A percentile compares a stretch with the other conserved stretches of the same genome.
phyloP scores from a whole-genome alignment of 441 rosid genomes.

The Adansonia rubrostipa region DNA sequence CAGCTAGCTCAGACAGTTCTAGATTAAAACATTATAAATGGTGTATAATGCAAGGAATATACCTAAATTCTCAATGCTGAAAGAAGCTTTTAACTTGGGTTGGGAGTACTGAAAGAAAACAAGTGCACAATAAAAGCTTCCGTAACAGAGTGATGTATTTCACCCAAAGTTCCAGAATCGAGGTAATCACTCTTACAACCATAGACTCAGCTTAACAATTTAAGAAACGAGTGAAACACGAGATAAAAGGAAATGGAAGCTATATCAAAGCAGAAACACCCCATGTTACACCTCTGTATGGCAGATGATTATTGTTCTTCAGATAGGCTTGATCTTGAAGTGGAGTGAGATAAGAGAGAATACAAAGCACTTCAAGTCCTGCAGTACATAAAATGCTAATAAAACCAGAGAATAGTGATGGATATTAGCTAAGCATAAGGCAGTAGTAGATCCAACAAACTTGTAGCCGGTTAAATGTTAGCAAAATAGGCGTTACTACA shows the following conservation, averaged over 20 bases:
- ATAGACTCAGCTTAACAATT: not conserved
- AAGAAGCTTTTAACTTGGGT: not conserved
- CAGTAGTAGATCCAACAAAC: not conserved
- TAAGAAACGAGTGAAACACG: not conserved
- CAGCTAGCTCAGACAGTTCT: not conserved
- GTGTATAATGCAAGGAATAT: not conserved
- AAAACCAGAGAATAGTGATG: not conserved
- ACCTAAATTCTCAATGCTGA: not conserved
- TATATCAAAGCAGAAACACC: not conserved
- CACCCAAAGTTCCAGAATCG: not conserved
- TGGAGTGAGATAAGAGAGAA: slow-evolving; percentile 95
- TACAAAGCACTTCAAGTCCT: slow-evolving; percentile 97
- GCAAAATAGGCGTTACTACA: too few species aligned
- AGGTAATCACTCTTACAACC: slow-evolving; percentile 1
- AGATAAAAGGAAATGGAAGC: not conserved
- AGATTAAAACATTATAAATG: not conserved
- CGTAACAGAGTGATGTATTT: not conserved
- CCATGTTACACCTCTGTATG: not conserved
- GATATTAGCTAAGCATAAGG: not conserved
- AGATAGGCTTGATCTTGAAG: slow-evolving; percentile 97
- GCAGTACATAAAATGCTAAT: slow-evolving; percentile 37
- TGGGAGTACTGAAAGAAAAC: not conserved
- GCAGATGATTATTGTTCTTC: slow-evolving; percentile 23
- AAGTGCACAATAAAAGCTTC: not conserved
- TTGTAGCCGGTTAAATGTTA: not conserved